A percentile compares a stretch with the other conserved stretches of the same genome.
These are phyloP conservation scores for Taphrina flavorubra DNA, from an alignment of 1,139 yeast species.

Conservation along the genomic window DNA sequence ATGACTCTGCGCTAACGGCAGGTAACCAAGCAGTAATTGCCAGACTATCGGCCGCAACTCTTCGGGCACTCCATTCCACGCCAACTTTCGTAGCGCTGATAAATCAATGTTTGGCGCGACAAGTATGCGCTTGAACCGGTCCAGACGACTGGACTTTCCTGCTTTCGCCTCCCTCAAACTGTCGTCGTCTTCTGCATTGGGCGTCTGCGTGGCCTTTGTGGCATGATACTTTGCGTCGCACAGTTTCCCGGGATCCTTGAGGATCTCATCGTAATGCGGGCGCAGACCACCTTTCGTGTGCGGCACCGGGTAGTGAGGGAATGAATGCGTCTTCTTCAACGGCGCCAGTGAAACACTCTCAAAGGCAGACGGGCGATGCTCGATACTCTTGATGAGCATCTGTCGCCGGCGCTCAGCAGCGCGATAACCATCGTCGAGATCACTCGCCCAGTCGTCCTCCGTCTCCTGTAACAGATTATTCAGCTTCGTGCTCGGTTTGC, in stretches of 20 bases:
- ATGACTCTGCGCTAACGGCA: conserved; percentile 82
- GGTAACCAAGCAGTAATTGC: conserved; percentile 86
- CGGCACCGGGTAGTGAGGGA: conserved; percentile 27
- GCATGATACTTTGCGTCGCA: conserved; percentile 22
- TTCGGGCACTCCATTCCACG: conserved; percentile 94
- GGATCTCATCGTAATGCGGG: conserved; percentile 50
- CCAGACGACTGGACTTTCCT: conserved; percentile 65
- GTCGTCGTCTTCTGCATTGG: conserved; percentile 49
- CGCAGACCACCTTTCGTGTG: conserved; percentile 22
- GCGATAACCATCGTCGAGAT: conserved; percentile 31
- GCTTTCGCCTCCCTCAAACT: conserved; percentile 57
- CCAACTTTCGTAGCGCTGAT: conserved; percentile 70
- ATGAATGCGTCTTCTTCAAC: conserved; percentile 40
- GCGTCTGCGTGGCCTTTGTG: conserved; percentile 11
- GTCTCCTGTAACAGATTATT: conserved; percentile 32
- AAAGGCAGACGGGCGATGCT: conserved; percentile 33
- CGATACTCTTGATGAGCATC: conserved; percentile 38
- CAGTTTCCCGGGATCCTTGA: conserved; percentile 17
- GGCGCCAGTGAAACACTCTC: conserved; percentile 31
- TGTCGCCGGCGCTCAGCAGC: conserved; percentile 34
- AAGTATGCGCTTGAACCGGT: conserved; percentile 69
- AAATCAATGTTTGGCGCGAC: conserved; percentile 67
- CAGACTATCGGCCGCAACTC: conserved; percentile 83
- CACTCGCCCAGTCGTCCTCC: conserved; percentile 41
- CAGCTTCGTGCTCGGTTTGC: conserved; percentile 26